phyloP scores from a whole-genome alignment of 345 rosid species.

The Jatropha curcas region DNA sequence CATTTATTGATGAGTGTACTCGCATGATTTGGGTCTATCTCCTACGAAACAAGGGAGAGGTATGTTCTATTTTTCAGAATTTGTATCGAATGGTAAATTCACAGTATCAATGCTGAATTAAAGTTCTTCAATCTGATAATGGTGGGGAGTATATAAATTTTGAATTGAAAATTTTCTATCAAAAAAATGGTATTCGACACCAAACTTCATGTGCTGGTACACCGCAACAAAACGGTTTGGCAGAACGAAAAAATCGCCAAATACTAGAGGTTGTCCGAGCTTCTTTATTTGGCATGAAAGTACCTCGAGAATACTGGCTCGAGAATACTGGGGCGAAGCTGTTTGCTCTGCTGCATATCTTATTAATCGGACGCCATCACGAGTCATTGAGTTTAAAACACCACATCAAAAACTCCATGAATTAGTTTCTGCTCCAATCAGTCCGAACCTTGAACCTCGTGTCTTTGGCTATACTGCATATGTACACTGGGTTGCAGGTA shows the following conservation, averaged over 20 bases:
- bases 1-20: conserved; percentile 18
- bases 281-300: neutral
- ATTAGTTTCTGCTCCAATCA: neutral
- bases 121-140: neutral
- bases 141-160: neutral
- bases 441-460: neutral
- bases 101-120: neutral
- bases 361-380: neutral
- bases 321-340: neutral
- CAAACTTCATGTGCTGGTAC: neutral
- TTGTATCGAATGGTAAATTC: neutral
- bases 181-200: neutral
- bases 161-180: neutral
- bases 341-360: neutral
- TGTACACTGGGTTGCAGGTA: neutral
- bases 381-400: neutral
- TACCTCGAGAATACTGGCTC: too few species aligned
- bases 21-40: conserved; percentile 4
- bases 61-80: neutral
- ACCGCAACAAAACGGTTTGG: neutral
- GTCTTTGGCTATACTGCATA: neutral
- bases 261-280: neutral
- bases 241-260: neutral
- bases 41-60: neutral
- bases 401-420: neutral